Evolutionary conservation across 139 green algal species (phyloP), one percentile per base, ranked within the genome.

Genomic region (Tetraselmis striata): DNA sequence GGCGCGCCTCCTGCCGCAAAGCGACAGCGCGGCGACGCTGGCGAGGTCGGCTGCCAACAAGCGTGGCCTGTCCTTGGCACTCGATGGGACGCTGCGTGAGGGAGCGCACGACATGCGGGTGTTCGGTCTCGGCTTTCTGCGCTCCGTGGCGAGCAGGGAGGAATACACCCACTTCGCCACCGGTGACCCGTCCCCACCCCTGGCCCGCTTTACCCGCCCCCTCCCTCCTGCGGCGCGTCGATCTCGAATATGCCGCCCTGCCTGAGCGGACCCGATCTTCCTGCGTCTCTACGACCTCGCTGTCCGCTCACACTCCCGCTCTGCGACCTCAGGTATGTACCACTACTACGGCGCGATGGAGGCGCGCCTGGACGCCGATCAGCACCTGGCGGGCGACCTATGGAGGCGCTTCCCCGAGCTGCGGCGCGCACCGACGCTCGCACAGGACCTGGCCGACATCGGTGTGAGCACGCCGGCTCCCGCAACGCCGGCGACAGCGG

Each of bases 51-150:
- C 11, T 18, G 45, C 45, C 5, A 67, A 67, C 45, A 67, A 67
- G 45, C 45, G 45, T 18, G 45, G 45, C 11, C 45, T 67, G 18
- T 67, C 45, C 11, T 18, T 67, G 11, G 45, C 45, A 67, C 45
- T 67, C 11, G 45, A 67, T 18, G 45, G 45, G 18, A 67, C 45
- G 18, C 45, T 67, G 11, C 45, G 45, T 18, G 45, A 80, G 29
- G 77, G 32, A 2, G 77, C 29, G 29, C 77, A 80, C 77, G 77
- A 80, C 77, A 80, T 80, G 77, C 31, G 24, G 28, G 77, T 80
- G 77, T 80, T 80, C 31, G 77, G 77, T 2, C 31, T 80, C 23
- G 77, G 77, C 77, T 59, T 32, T n/a, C 29, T 32, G 2, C 29
- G 29, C 32, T 31, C 77, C 23, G 24, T 80, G 27, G 77, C 77